Percentiles rank a stretch among this genome's conserved stretches.
These are phyloP conservation scores for Seiridium unicorne DNA, from an alignment of 2,329 filamentous ascomycete species.

Conservation along the genomic window DNA sequence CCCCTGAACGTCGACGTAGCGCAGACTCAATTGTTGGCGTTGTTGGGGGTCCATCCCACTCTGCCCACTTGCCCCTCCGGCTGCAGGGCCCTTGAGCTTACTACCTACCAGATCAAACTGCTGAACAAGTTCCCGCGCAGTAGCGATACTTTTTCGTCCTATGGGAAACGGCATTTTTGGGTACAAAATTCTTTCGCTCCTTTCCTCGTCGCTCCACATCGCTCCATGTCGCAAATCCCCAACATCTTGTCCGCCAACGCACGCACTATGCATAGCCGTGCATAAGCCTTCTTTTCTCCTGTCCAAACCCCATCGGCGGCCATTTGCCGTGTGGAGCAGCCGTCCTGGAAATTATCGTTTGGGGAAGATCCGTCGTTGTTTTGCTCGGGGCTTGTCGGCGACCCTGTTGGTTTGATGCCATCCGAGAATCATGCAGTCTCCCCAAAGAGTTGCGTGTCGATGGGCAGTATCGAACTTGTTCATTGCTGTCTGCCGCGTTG, in stretches of 20 bases:
- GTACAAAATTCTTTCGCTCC: not conserved
- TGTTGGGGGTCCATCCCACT: constrained; percentile 9
- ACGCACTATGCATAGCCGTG: not conserved
- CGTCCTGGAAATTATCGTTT: not conserved
- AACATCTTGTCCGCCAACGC: constrained; percentile 39
- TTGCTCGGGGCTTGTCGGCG: not conserved
- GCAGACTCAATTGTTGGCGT: constrained; percentile 14
- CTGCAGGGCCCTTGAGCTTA: not conserved
- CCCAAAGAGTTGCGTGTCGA: too few species aligned
- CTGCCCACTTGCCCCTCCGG: not conserved
- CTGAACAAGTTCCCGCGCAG: not conserved
- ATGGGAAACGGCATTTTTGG: not conserved
- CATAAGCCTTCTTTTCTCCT: not conserved
- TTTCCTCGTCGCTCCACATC: constrained; percentile 11
- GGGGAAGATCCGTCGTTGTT: constrained; percentile 1
- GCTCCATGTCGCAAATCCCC: constrained; percentile 36
- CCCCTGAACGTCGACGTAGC: not conserved
- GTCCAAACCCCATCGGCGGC: not conserved
- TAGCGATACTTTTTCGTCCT: not conserved
- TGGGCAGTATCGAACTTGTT: too few species aligned
- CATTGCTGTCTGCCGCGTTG: too few species aligned
- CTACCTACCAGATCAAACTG: too few species aligned
- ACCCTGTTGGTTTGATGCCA: too few species aligned
- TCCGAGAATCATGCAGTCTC: too few species aligned
- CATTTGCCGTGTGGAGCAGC: not conserved